Percentiles rank a stretch among this genome's conserved stretches.
Conservation (phyloP, 495 filamentous ascomycete species). For the Gamarada debralockiae region DNA sequence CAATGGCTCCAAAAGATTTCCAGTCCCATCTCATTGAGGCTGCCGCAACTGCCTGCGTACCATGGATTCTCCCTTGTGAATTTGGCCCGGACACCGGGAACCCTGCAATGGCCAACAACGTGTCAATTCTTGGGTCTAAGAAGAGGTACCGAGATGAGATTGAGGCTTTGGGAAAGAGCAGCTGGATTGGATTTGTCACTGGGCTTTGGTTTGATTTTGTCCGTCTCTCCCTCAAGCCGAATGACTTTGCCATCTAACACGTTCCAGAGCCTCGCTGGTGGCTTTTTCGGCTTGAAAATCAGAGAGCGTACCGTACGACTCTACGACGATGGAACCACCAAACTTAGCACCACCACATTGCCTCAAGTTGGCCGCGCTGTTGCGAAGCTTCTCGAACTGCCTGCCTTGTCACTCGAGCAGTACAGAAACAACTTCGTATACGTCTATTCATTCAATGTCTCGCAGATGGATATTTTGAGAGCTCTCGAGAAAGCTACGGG, state of each 20-base stretch:
- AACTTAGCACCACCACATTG: not conserved
- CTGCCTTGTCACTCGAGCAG: not conserved
- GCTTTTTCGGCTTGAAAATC: not conserved
- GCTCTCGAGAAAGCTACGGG: not conserved
- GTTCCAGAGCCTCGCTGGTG: too few relatives aligned
- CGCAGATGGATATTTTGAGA: not conserved
- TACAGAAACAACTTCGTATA: slow-evolving; percentile 4
- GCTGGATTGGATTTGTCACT: slow-evolving; percentile 39
- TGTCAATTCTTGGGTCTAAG: slow-evolving; percentile 30
- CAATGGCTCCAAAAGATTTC: slow-evolving; percentile 27
- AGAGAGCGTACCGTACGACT: not conserved
- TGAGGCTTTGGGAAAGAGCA: slow-evolving; percentile 23
- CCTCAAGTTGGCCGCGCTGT: not conserved
- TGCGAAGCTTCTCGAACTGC: not conserved
- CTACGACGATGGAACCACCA: not conserved
- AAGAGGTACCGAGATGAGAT: not conserved
- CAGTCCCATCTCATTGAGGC: slow-evolving; percentile 51
- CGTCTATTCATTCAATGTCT: not conserved
- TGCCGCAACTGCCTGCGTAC: slow-evolving; percentile 56
- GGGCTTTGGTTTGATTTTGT: slow-evolving; percentile 52
- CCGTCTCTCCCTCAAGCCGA: too few relatives aligned
- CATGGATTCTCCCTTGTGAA: slow-evolving; percentile 60
- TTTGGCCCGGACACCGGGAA: slow-evolving; percentile 49
- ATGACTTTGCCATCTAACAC: too few relatives aligned
- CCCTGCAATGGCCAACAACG: slow-evolving; percentile 29